Evolutionary conservation across 805 yeast genomes (phyloP).

Genomic region (Ogataea methanolica): DNA sequence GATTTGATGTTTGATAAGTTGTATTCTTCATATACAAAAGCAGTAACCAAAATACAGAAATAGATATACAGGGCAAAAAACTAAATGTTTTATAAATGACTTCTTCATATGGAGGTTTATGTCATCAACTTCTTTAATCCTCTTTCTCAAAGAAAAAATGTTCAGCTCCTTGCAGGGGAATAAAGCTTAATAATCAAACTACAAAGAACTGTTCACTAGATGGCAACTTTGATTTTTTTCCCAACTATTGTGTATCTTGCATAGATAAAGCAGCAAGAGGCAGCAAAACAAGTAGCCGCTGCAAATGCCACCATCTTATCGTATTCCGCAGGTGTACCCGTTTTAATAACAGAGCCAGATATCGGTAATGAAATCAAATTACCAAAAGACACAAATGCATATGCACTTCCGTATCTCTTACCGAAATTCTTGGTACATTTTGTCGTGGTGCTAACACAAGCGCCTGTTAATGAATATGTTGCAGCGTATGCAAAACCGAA

Average conservation of each 20-base stretch:
- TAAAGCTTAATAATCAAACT: no score
- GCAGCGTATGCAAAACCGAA: conserved; percentile 55
- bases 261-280: conserved; percentile 15
- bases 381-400: conserved; percentile 51
- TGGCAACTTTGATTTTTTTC: conserved; percentile 20
- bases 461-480: conserved; percentile 58
- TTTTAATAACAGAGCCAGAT: conserved; percentile 39
- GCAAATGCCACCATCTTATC: conserved; percentile 29
- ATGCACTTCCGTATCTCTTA: conserved; percentile 62
- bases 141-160: background rate
- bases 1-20: no score
- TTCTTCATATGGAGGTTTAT: no score
- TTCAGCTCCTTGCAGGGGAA: conserved; percentile 29
- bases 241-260: conserved; percentile 38
- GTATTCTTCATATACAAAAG: no score
- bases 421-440: conserved; percentile 56
- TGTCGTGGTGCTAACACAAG: conserved; percentile 55
- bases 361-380: conserved; percentile 45
- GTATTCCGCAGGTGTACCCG: conserved; percentile 26
- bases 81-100: no score
- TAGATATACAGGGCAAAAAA: no score
- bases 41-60: no score
- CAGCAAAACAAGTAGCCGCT: conserved; percentile 25
- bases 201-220: conserved; percentile 4
- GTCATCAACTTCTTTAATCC: no score